Percentiles rank a stretch among this genome's conserved stretches.
phyloP scores from a whole-genome alignment of 495 filamentous ascomycete species.

The Hypoxylon rickii region DNA sequence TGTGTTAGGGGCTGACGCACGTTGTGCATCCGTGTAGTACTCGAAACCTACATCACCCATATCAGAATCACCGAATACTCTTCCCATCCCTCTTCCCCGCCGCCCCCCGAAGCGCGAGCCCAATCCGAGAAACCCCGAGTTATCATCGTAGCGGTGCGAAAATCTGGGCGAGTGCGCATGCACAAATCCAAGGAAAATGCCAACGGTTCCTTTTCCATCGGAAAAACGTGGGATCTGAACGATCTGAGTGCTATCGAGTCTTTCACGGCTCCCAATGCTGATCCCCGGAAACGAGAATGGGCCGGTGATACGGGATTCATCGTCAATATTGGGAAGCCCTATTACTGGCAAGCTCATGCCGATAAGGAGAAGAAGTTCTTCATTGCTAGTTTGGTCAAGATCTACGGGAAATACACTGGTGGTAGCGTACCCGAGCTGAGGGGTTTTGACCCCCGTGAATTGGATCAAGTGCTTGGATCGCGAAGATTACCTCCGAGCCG shows the following conservation, averaged over 20 bases:
- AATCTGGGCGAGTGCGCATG: constrained; percentile 88
- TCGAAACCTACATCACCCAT: constrained; percentile 97
- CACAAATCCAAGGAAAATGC: constrained; percentile 96
- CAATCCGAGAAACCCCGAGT: constrained; percentile 85
- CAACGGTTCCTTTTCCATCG: constrained; percentile 93
- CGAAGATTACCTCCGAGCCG: constrained; percentile 39
- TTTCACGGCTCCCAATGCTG: constrained; percentile 63
- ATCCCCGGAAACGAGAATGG: constrained; percentile 73
- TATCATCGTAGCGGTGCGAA: constrained; percentile 89
- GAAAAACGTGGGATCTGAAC: constrained; percentile 96
- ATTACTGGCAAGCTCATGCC: constrained; percentile 93
- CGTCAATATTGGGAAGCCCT: constrained; percentile 89
- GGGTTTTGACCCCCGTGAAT: constrained; percentile 81
- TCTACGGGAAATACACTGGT: constrained; percentile 93
- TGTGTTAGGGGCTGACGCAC: constrained; percentile 14
- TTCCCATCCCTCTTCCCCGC: constrained; percentile 79
- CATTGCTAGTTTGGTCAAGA: constrained; percentile 91
- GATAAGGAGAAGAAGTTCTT: constrained; percentile 98
- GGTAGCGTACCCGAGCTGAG: constrained; percentile 77
- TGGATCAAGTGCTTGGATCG: constrained; percentile 67
- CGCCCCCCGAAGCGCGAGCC: constrained; percentile 69
- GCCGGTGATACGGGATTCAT: constrained; percentile 81
- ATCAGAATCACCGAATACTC: constrained; percentile 87
- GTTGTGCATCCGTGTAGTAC: constrained; percentile 55
- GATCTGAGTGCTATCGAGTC: constrained; percentile 82